A percentile compares a stretch with the other conserved stretches of the same genome.
Conservation (phyloP, 352 stramenopile genomes). For the Thraustochytrium sp. region DNA sequence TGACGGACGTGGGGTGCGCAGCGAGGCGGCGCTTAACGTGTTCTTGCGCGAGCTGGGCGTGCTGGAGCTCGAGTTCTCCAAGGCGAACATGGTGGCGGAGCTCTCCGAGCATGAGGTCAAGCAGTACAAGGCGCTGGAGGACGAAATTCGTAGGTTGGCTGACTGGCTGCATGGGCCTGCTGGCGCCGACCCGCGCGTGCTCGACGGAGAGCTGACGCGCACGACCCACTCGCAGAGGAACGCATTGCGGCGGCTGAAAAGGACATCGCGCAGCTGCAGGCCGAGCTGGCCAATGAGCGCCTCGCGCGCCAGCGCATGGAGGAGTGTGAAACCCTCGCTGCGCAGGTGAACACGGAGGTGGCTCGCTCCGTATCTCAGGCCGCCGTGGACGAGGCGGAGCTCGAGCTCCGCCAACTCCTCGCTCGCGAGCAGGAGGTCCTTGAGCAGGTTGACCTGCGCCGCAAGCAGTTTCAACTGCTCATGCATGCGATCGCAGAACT, state of each 20-base stretch:
- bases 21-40: neutral
- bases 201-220: too few species aligned
- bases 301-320: neutral
- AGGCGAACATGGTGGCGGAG: neutral
- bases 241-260: neutral
- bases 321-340: neutral
- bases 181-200: neutral
- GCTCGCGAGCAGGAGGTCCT: neutral
- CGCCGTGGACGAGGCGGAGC: neutral
- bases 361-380: neutral
- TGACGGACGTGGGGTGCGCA: neutral
- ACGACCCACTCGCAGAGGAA: neutral
- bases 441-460: neutral
- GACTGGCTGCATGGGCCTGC: too few species aligned
- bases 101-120: neutral
- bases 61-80: conserved; percentile 3
- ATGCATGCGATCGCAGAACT: conserved; percentile 1
- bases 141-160: conserved; percentile 2
- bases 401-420: neutral
- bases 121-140: neutral
- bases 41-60: conserved; percentile 5
- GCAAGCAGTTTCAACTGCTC: conserved; percentile 1
- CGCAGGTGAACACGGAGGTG: conserved; percentile 3
- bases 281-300: neutral
- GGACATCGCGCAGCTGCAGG: neutral